Evolutionary conservation across 352 stramenopile species (phyloP), one percentile per base, ranked within the genome.

Genomic region (Plasmopara halstedii): DNA sequence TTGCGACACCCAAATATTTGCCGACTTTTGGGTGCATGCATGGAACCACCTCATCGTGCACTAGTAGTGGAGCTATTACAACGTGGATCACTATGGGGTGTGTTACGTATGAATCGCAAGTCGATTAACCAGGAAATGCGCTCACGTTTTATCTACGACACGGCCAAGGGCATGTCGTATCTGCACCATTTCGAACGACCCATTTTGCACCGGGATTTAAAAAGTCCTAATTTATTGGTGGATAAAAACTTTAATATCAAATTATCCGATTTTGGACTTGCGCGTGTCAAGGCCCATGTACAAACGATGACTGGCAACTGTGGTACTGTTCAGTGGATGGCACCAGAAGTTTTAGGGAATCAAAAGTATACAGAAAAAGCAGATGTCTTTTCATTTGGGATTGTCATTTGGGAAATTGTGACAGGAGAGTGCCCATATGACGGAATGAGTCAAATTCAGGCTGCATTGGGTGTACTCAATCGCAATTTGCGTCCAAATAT

Each of bases 1-100:
- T 76, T 98, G 61, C 66, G 74, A 14, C 94, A 98, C 65, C 94
- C 95, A 5, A 98, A 98, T 67, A 96, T 98, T 50, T 97, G 94
- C 56, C 67, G 97, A 2, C 87, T 97, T 50, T 87, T 98, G 53
- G 93, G 91, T 18, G 92, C 89, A 22, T 97, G 89, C 63, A 81
- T 97, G 49, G 71, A 94, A n/a, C 85, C 91, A 21, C 88, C 88
- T 2, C 87, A 98, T 59, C 71, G 90, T n/a, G 88, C 85, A 8
- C 89, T 98, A 8, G 73, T 98, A 10, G 96, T 95, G 10, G 92
- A 98, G 61, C 65, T 96, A 2, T 74, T 95, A 38, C 82, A 83
- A 17, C 83, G 92, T 20, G 91, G 91, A 13, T 97, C 83, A 2
- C 57, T 98, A 2, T 98, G 87, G 85, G 87, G 95, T 42, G 85